These are phyloP conservation scores for Sergeia podlipaevii DNA, from an alignment of 208 protist species.

Conservation along the genomic window DNA sequence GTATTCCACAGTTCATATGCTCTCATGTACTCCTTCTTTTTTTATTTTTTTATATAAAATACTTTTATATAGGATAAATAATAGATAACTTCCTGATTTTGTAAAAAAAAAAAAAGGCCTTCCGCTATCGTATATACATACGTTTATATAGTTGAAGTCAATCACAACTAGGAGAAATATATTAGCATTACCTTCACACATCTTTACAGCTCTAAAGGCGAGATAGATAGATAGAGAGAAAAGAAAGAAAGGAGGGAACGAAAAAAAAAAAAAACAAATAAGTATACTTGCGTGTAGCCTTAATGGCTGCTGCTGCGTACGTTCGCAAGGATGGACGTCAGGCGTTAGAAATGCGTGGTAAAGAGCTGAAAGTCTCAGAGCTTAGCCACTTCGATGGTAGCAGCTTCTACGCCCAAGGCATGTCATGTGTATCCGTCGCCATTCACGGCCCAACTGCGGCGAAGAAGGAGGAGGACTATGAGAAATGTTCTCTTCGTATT, in stretches of 20 bases:
- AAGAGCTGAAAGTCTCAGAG: conserved; percentile 54
- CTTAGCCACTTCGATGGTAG: conserved; percentile 72
- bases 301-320: conserved; percentile 6
- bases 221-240: too few relatives aligned
- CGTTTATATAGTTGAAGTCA: too few relatives aligned
- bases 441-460: conserved; percentile 70
- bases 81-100: too few relatives aligned
- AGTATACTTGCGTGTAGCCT: not conserved
- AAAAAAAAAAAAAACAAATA: too few relatives aligned
- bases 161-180: not conserved
- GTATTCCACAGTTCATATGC: not conserved
- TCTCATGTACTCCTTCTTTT: conserved; percentile 6
- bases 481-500: conserved; percentile 24
- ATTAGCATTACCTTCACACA: not conserved
- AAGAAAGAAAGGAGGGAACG: too few relatives aligned
- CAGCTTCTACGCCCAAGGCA: conserved; percentile 71
- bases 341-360: conserved; percentile 58
- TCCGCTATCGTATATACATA: too few relatives aligned
- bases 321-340: conserved; percentile 58
- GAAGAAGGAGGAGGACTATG: conserved; percentile 38
- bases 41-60: conserved; percentile 5
- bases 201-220: not conserved
- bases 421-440: conserved; percentile 50
- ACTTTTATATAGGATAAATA: conserved; percentile 6
- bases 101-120: too few relatives aligned